Evolutionary conservation across 2,329 filamentous ascomycete genomes (phyloP), one percentile per base, ranked within the genome.

Genomic region (Colletotrichum filicis): DNA sequence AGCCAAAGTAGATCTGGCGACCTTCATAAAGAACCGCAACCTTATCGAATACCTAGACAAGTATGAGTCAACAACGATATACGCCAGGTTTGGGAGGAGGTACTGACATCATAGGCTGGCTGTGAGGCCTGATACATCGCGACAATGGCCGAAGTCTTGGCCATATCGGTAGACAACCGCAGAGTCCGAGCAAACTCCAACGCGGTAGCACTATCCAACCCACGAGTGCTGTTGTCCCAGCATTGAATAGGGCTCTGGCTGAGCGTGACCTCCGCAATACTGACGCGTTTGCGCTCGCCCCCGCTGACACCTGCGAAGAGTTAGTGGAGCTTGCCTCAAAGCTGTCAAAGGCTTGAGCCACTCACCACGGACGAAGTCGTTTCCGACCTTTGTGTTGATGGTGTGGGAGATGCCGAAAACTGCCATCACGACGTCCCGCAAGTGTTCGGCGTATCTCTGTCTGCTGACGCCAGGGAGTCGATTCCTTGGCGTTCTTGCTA

Each of bases 1-100:
- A 87, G 7, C 93, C 92, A 66, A 91, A 94, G 82, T 88, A 94
- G 67, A 92, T 90, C 76, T 92, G 90, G 68, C 88, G 88, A 5
- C 92, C 92, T 75, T 92, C 89, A 77, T 93, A 92, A 1, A 93
- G 86, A 0, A 94, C 84, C 2, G 92, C 82, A 0, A 91, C 91
- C 78, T 93, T 93, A 81, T 93, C 91, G 75, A 93, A 93, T 2
- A 90, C 79, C 75, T 77, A 42, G 37, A 42, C 14, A 4, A 75
- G 14, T 60, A 37, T 82, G 24, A 93, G 0, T 91, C 91, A 74
- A 92, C 82, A n/a, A 86, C 81, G 73, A 90, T 82, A 73, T 93
- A 93, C 77, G 91, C 0, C 14, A 16, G 16, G 2, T 42, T 42
- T 6, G 14, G 14, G 37, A 16, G 37, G 14, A 7, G 37, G 2